Evolutionary conservation across 331 rosid genomes (phyloP).

Genomic region (Cydonia oblonga): DNA sequence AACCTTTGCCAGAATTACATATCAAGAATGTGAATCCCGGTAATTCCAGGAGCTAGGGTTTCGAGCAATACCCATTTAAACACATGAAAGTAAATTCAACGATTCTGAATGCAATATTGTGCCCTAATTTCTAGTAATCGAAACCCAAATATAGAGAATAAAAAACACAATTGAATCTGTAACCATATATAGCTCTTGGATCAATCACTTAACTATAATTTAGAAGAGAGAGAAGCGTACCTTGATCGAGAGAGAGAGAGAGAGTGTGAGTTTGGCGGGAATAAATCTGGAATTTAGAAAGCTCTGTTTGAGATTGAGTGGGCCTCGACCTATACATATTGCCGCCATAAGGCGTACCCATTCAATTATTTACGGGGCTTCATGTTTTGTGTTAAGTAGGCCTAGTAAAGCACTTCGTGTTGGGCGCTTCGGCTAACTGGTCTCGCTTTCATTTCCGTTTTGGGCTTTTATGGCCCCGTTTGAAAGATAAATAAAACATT

Average conservation of each 20-base stretch:
- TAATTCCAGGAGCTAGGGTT: not conserved
- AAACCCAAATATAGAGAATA: not conserved
- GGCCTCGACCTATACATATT: not conserved
- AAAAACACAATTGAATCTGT: not conserved
- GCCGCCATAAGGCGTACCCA: too few species aligned
- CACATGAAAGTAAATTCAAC: not conserved
- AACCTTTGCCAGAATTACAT: not conserved
- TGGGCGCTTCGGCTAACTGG: too few species aligned
- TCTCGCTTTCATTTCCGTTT: too few species aligned
- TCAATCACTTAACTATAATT: not conserved
- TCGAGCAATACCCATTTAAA: not conserved
- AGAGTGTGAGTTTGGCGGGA: not conserved
- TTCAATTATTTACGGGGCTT: too few species aligned
- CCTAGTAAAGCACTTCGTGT: too few species aligned
- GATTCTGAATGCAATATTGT: not conserved
- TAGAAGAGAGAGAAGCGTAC: not conserved
- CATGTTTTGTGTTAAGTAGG: too few species aligned
- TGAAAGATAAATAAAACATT: too few species aligned
- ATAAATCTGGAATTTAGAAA: not conserved
- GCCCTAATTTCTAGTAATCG: not conserved
- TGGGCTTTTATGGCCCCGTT: too few species aligned
- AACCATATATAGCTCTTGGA: not conserved
- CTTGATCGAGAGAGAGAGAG: not conserved
- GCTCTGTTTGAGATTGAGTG: not conserved
- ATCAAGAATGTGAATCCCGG: not conserved